Conservation (phyloP, 257 asterid species). For the Penstemon barbatus region DNA sequence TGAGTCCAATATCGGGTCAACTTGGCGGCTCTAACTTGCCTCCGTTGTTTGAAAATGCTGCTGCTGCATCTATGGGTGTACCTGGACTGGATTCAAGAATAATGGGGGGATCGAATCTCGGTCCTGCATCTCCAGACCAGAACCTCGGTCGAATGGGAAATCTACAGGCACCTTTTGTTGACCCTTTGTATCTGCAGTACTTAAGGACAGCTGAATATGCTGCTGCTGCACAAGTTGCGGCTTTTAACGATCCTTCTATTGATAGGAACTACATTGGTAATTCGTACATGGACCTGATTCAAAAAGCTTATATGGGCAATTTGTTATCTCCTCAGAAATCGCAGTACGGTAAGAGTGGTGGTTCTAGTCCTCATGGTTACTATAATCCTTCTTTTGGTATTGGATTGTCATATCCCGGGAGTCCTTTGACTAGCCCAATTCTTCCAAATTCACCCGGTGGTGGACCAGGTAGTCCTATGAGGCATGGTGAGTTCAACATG, state of each 20-base stretch:
- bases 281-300: slow-evolving; percentile 74
- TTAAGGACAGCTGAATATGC: slow-evolving; percentile 72
- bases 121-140: slow-evolving; percentile 40
- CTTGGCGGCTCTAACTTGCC: slow-evolving; percentile 72
- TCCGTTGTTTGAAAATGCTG: slow-evolving; percentile 93
- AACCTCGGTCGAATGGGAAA: slow-evolving; percentile 57
- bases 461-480: slow-evolving; percentile 58
- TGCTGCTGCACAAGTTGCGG: slow-evolving; percentile 28
- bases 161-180: slow-evolving; percentile 66
- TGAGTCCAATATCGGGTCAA: slow-evolving; percentile 70
- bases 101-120: slow-evolving; percentile 61
- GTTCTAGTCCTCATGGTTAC: slow-evolving; percentile 55
- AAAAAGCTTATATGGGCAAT: slow-evolving; percentile 76
- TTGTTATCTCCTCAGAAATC: slow-evolving; percentile 73
- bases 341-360: slow-evolving; percentile 55
- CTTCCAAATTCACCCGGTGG: slow-evolving; percentile 50
- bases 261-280: slow-evolving; percentile 69
- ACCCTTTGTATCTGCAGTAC: slow-evolving; percentile 81
- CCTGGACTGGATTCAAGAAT: slow-evolving; percentile 82
- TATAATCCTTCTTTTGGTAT: slow-evolving; percentile 55
- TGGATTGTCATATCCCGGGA: slow-evolving; percentile 54
- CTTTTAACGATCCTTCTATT: slow-evolving; percentile 63
- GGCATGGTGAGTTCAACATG: slow-evolving; percentile 69
- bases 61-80: slow-evolving; percentile 74
- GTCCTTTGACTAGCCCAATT: slow-evolving; percentile 42